Evolutionary conservation across 345 rosid species (phyloP), one percentile per base, ranked within the genome.

Genomic region (Arabis hirsuta): DNA sequence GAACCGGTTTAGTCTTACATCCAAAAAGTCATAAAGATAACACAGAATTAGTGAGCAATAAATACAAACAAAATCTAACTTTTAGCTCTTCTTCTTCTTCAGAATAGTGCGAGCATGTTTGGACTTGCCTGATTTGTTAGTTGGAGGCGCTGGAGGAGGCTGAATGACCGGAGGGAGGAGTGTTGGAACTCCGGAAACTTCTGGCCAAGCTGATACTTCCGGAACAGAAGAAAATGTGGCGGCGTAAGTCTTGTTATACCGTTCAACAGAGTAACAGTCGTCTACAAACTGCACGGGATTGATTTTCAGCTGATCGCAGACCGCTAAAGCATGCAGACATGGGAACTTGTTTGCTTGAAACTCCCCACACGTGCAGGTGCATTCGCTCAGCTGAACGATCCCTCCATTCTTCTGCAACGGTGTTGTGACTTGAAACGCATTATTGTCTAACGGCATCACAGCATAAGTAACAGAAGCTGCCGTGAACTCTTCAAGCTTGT

Each of bases 231-330:
- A n/a, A 5, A 70, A 59, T 0, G 3, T 38, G 4, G 51, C 66
- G 0, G 48, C 12, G 3, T 47, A 70, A 6, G 74, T 70, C 59
- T 48, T 48, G 51, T 36, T 1, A 12, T 2, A 56, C 2, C 51
- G 55, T 9, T 69, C 65, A 45, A 22, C 0, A 12, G 26, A 12
- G 73, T 12, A 32, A 24, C 45, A 14, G 7, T 29, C 66, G 32
- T 60, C 73, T n/a, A 69, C 73, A 36, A 58, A 69, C 16, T 36
- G 41, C 31, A 69, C 58, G n/a, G 73, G 73, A 5, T 69, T 69
- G 20, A 47, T 34, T 69, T 58, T 58, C 5, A 71, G 67, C 74
- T 48, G 42, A 43, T 51, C 12, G 29, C 74, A 71, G 9, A 71
- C 52, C 0, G 67, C 60, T 27, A 60, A 22, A 27, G 34, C 60